Percentiles rank a stretch among this genome's conserved stretches.
Evolutionary conservation across 495 filamentous ascomycete species (phyloP).

Genomic region (Parmelia sp.): DNA sequence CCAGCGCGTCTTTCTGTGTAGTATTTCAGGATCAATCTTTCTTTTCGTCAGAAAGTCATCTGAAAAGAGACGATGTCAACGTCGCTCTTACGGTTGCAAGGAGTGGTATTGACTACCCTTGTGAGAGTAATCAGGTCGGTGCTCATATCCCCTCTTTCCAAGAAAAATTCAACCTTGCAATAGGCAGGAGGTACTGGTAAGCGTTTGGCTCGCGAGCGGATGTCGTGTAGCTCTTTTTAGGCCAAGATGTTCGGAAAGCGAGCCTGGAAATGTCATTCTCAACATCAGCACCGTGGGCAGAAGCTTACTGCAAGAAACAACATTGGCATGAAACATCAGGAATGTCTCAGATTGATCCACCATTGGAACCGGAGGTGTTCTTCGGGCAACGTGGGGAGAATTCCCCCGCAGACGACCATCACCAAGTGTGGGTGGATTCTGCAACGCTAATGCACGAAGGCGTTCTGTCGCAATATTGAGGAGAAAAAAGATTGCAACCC

Average conservation of each 20-base stretch:
- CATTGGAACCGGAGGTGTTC: neutral
- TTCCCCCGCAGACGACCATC: neutral
- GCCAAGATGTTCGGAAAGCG: neutral
- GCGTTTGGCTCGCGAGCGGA: too few relatives aligned
- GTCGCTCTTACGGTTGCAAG: neutral
- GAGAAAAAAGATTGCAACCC: neutral
- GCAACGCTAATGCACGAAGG: neutral
- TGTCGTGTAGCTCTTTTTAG: neutral
- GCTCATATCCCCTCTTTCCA: too few relatives aligned
- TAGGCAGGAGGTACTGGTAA: too few relatives aligned
- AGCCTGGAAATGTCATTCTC: neutral
- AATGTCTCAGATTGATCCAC: neutral
- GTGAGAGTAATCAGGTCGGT: neutral
- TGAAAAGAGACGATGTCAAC: neutral
- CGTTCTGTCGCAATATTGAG: constrained; percentile 1
- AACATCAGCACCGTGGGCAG: neutral
- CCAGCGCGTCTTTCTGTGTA: neutral
- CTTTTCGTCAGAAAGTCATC: neutral
- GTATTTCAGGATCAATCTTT: neutral
- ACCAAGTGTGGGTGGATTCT: neutral
- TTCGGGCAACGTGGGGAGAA: neutral
- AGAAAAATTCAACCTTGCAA: too few relatives aligned
- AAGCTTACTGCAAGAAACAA: neutral
- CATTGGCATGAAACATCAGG: neutral
- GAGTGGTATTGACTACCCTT: too few relatives aligned